Percentiles rank a stretch among this genome's conserved stretches.
Evolutionary conservation across 441 rosid genomes (phyloP).

Genomic region (Erodium moschatum): DNA sequence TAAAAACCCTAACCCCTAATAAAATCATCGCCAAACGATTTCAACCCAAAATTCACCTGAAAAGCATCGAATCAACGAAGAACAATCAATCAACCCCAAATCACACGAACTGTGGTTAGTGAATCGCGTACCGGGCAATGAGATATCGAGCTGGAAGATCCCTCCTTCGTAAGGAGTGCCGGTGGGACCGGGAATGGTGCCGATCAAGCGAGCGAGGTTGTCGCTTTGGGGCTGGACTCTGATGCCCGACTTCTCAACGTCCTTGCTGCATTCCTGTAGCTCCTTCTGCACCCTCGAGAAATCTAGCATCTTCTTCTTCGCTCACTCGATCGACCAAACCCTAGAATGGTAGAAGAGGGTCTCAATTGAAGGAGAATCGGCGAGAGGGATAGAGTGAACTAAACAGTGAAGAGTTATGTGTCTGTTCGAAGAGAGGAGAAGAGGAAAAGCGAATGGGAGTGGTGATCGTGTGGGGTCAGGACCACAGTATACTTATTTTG

Average conservation of each 20-base stretch:
- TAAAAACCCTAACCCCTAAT: background rate
- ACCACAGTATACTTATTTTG: no score
- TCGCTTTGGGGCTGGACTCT: constrained; percentile 66
- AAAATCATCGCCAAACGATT: background rate
- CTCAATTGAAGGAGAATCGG: background rate
- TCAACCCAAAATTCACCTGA: background rate
- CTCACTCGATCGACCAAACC: background rate
- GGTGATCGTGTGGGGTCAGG: no score
- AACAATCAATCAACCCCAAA: no score
- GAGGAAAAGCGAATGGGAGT: no score
- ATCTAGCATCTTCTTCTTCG: constrained; percentile 52
- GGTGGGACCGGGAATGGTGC: constrained; percentile 79
- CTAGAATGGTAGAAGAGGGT: background rate
- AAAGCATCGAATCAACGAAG: background rate
- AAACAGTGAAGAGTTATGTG: no score
- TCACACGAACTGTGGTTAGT: no score
- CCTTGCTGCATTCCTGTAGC: constrained; percentile 82
- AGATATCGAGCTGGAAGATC: constrained; percentile 75
- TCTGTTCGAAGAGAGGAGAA: background rate
- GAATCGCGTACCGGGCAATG: constrained; percentile 50
- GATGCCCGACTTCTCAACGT: constrained; percentile 67
- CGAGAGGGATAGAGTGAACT: no score
- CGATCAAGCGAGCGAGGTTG: constrained; percentile 57
- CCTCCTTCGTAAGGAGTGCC: constrained; percentile 99
- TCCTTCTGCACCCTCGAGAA: constrained; percentile 82